phyloP scores from a whole-genome alignment of 2,329 filamentous ascomycete genomes.

The Colletotrichum brevisporum region DNA sequence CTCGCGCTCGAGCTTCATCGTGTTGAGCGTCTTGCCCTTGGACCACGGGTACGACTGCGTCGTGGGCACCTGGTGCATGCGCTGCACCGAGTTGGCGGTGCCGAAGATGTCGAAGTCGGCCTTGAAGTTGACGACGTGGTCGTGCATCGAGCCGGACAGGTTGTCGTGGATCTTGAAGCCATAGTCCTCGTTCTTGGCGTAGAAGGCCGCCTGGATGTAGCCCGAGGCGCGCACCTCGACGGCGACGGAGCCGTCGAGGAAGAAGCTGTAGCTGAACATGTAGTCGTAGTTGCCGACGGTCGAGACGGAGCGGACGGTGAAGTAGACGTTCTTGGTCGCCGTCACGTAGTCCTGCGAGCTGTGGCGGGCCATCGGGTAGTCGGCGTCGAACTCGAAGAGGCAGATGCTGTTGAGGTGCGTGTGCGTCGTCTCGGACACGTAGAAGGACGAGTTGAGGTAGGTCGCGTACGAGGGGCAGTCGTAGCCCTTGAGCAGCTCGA shows the following conservation, averaged over 20 bases:
- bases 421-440: conserved; percentile 57
- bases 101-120: conserved; percentile 67
- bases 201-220: conserved; percentile 67
- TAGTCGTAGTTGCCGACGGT: conserved; percentile 71
- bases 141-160: conserved; percentile 65
- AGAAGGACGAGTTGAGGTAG: conserved; percentile 63
- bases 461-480: conserved; percentile 67
- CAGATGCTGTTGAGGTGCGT: conserved; percentile 67
- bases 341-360: conserved; percentile 55
- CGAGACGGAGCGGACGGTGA: conserved; percentile 60
- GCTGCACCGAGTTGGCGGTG: conserved; percentile 59
- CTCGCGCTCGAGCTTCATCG: conserved; percentile 63
- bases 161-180: conserved; percentile 65
- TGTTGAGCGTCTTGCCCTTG: conserved; percentile 60
- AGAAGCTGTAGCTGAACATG: conserved; percentile 65
- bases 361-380: conserved; percentile 66
- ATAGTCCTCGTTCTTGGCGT: conserved; percentile 60
- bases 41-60: conserved; percentile 63
- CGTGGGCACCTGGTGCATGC: conserved; percentile 51
- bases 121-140: conserved; percentile 70
- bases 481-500: conserved; percentile 61
- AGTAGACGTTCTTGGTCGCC: conserved; percentile 62
- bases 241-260: conserved; percentile 64
- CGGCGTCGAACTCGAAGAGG: conserved; percentile 66
- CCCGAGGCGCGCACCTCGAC: conserved; percentile 67